Percentiles rank a stretch among this genome's conserved stretches.
Conservation (phyloP, 2,329 filamentous ascomycete species). For the Phaeoacremonium minimum region DNA sequence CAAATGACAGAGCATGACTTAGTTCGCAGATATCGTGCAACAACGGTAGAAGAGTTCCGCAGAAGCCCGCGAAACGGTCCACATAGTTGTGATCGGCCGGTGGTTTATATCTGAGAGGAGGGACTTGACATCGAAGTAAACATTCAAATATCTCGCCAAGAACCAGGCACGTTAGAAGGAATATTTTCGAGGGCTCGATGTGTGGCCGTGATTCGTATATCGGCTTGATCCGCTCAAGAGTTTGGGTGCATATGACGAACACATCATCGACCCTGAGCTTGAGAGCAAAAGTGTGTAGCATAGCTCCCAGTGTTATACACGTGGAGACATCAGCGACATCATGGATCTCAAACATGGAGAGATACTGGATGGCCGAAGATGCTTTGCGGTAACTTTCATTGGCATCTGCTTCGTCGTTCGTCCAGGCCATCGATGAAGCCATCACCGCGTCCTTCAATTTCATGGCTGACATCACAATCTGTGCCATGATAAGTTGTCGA, state of each 20-base stretch:
- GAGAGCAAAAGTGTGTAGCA: constrained; percentile 14
- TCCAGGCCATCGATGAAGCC: constrained; percentile 4
- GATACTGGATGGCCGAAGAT: constrained; percentile 10
- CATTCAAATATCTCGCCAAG: constrained; percentile 16
- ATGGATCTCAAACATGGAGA: constrained; percentile 10
- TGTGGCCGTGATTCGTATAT: constrained; percentile 6
- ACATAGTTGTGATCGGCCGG: constrained; percentile 7
- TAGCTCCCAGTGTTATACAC: constrained; percentile 13
- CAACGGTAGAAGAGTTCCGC: constrained; percentile 15
- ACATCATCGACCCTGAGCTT: constrained; percentile 9
- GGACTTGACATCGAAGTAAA: constrained; percentile 14
- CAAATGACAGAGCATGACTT: constrained; percentile 11
- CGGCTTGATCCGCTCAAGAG: constrained; percentile 13
- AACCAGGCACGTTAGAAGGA: constrained; percentile 14
- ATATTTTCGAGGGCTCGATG: constrained; percentile 1
- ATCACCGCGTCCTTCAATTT: constrained; percentile 11
- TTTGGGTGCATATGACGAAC: constrained; percentile 11
- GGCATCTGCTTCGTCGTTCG: not conserved
- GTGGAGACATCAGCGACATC: constrained; percentile 7
- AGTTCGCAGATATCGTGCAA: constrained; percentile 18
- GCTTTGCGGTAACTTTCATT: constrained; percentile 11
- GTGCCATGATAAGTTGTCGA: constrained; percentile 10
- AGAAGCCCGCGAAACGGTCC: constrained; percentile 20
- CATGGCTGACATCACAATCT: constrained; percentile 6
- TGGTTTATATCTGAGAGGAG: constrained; percentile 13